A percentile compares a stretch with the other conserved stretches of the same genome.
Conservation (phyloP, 139 green algal species). For the Chlamydomonas urium region DNA sequence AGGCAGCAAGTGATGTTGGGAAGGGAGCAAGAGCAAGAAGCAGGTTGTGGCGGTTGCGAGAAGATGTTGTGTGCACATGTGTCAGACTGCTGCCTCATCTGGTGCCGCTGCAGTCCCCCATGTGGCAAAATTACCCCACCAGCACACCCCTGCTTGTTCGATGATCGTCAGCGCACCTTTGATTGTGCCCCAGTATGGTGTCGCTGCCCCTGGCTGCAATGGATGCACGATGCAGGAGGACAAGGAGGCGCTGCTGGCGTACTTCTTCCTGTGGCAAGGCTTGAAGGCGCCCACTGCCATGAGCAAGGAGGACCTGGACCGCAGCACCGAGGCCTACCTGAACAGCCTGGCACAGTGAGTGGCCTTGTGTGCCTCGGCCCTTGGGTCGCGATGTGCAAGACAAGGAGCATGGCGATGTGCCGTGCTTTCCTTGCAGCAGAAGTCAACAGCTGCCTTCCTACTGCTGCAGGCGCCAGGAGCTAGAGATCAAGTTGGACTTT, state of each 20-base stretch:
- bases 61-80: too few species aligned
- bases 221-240: slow-evolving; percentile 46
- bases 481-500: slow-evolving; percentile 3
- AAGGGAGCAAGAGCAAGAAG: too few species aligned
- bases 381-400: neutral
- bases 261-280: slow-evolving; percentile 50
- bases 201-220: too few species aligned
- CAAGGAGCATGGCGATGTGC: neutral
- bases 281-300: neutral
- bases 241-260: slow-evolving; percentile 50
- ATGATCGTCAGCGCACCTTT: too few species aligned
- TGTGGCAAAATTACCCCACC: too few species aligned
- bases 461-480: neutral
- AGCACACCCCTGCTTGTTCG: too few species aligned
- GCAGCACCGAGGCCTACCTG: neutral
- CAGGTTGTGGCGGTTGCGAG: too few species aligned
- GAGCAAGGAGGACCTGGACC: slow-evolving; percentile 1
- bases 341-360: neutral
- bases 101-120: too few species aligned
- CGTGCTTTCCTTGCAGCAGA: neutral
- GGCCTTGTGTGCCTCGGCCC: neutral
- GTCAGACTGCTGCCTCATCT: too few species aligned
- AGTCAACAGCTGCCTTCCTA: neutral
- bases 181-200: too few species aligned
- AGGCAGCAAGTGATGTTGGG: too few species aligned